These are phyloP conservation scores for Russula lepida DNA, from an alignment of 768 basidiomycete genomes.

Conservation along the genomic window DNA sequence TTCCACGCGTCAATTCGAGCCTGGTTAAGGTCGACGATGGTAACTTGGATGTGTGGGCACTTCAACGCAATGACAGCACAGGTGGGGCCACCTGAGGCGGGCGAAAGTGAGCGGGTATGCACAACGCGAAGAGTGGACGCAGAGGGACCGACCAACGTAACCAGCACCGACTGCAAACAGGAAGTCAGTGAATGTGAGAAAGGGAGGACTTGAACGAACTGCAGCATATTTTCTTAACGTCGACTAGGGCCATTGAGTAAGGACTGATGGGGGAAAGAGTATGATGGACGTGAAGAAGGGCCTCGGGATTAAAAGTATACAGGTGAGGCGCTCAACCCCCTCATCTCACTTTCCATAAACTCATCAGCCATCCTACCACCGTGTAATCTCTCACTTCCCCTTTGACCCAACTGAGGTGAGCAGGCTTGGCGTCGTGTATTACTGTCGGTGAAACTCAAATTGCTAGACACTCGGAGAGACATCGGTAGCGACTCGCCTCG, in stretches of 20 bases:
- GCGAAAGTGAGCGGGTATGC: background rate
- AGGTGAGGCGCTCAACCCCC: background rate
- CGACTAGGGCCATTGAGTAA: conserved; percentile 42
- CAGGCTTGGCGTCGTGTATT: background rate
- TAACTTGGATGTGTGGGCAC: conserved; percentile 88
- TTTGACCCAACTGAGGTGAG: background rate
- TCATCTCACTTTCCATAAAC: too few relatives aligned
- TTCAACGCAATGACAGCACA: conserved; percentile 92
- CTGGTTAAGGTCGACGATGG: conserved; percentile 97
- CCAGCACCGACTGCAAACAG: conserved; percentile 66
- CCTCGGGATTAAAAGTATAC: background rate
- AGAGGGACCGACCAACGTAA: conserved; percentile 68
- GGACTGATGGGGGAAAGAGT: conserved; percentile 8
- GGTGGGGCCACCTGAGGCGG: conserved; percentile 75
- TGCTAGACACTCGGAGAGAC: conserved; percentile 46
- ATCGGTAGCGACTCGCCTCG: conserved; percentile 42
- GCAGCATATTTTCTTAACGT: conserved; percentile 80
- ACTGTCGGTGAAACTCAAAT: conserved; percentile 21
- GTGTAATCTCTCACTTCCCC: background rate
- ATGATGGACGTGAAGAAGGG: background rate
- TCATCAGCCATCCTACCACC: background rate
- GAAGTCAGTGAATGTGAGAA: conserved; percentile 17
- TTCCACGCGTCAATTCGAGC: conserved; percentile 97
- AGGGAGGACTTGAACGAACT: conserved; percentile 43
- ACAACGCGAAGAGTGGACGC: background rate